A percentile compares a stretch with the other conserved stretches of the same genome.
Conservation (phyloP, 73 alveolate species). For the Vitrella brassicaformis region DNA sequence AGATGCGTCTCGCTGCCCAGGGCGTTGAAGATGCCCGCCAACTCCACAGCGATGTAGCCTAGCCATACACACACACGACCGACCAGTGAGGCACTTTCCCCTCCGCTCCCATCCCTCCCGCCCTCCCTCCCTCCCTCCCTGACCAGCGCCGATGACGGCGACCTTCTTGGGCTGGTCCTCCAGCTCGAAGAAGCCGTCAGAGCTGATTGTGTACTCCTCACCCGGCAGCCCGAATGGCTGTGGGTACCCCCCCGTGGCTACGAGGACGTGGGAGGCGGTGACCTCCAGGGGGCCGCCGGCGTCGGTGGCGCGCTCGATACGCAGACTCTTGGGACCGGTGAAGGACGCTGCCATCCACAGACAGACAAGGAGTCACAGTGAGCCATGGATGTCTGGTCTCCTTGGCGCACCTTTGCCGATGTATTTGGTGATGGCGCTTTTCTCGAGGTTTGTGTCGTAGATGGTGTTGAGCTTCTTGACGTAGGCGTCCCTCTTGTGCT, state of each 20-base stretch:
- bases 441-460: conserved; percentile 27
- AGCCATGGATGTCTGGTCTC: too few species aligned
- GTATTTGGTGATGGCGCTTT: conserved; percentile 20
- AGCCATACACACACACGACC: too few species aligned
- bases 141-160: conserved; percentile 74
- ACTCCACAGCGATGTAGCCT: conserved; percentile 84
- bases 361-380: not conserved
- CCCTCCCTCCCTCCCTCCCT: too few species aligned
- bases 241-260: not conserved
- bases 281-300: not conserved
- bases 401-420: too few species aligned
- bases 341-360: not conserved
- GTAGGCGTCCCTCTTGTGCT: conserved; percentile 46
- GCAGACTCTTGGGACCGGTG: too few species aligned
- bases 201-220: conserved; percentile 53
- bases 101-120: too few species aligned
- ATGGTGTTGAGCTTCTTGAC: conserved; percentile 46
- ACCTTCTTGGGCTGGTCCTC: conserved; percentile 74
- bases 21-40: conserved; percentile 65
- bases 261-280: not conserved
- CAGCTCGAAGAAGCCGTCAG: conserved; percentile 74
- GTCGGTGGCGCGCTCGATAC: too few species aligned
- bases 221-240: conserved; percentile 7
- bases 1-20: conserved; percentile 73
- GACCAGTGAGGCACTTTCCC: too few species aligned